Percentiles rank a stretch among this genome's conserved stretches.
Evolutionary conservation across 2,329 filamentous ascomycete genomes (phyloP).

Genomic region (Septoria petroselini): DNA sequence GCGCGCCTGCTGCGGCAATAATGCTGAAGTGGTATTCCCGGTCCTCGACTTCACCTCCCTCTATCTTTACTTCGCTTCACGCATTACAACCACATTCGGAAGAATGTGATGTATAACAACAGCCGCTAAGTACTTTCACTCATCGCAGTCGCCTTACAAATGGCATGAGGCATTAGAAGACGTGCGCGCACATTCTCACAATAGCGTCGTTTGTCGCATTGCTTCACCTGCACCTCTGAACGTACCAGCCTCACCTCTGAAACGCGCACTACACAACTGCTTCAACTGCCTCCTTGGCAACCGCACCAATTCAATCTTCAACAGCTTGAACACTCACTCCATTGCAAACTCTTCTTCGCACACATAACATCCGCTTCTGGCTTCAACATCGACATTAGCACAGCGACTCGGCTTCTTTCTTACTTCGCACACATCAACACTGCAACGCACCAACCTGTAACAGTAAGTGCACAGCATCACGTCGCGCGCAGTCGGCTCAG

Average conservation of each 20-base stretch:
- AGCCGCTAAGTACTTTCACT: too few relatives aligned
- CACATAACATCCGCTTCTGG: background rate
- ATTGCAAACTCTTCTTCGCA: background rate
- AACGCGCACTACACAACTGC: too few relatives aligned
- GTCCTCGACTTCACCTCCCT: background rate
- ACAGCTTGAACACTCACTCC: background rate
- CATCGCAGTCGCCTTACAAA: too few relatives aligned
- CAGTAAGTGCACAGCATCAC: too few relatives aligned
- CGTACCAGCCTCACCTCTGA: too few relatives aligned
- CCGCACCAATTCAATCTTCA: background rate
- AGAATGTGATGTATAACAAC: too few relatives aligned
- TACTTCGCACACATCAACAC: background rate
- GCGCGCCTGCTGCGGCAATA: background rate
- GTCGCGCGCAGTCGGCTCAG: too few relatives aligned
- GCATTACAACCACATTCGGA: too few relatives aligned
- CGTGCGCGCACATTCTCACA: background rate
- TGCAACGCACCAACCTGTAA: background rate
- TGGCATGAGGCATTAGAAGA: background rate
- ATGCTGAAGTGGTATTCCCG: constrained; percentile 10
- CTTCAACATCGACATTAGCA: background rate
- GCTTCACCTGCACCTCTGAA: background rate
- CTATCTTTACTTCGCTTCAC: constrained; percentile 6
- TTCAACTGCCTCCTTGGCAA: background rate
- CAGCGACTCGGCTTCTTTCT: too few relatives aligned
- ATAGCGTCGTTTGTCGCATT: background rate